Evolutionary conservation across 108 stramenopile genomes (phyloP).

Genomic region (Pseudonitzschia multiseries): DNA sequence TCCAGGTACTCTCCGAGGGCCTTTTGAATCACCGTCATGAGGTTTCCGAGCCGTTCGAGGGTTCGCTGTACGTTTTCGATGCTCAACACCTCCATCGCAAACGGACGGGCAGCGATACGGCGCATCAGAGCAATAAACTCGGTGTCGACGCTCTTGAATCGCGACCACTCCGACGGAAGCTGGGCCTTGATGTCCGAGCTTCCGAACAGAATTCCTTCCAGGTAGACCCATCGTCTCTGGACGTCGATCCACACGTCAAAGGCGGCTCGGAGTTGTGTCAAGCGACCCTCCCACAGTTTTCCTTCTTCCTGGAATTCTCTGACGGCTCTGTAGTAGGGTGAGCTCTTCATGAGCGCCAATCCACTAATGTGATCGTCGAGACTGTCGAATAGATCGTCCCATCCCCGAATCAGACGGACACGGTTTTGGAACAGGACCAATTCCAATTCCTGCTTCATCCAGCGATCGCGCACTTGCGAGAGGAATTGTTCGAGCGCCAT

Average conservation of each 20-base stretch:
- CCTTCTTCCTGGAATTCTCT: slow-evolving; percentile 97
- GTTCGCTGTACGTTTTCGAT: slow-evolving; percentile 92
- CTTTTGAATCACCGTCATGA: slow-evolving; percentile 92
- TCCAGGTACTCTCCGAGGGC: slow-evolving; percentile 97
- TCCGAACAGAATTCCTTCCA: slow-evolving; percentile 95
- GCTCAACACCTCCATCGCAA: slow-evolving; percentile 82
- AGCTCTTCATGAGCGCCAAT: slow-evolving; percentile 91
- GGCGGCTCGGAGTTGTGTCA: slow-evolving; percentile 86
- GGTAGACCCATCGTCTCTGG: slow-evolving; percentile 96
- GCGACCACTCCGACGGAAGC: slow-evolving; percentile 91
- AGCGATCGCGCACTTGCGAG: slow-evolving; percentile 92
- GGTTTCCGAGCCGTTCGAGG: slow-evolving; percentile 86
- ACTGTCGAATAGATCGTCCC: slow-evolving; percentile 93
- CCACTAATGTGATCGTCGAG: slow-evolving; percentile 96
- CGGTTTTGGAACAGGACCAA: slow-evolving; percentile 94
- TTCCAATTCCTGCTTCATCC: slow-evolving; percentile 92
- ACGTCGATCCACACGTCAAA: slow-evolving; percentile 98
- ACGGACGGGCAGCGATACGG: slow-evolving; percentile 83
- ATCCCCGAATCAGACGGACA: slow-evolving; percentile 90
- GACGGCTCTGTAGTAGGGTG: slow-evolving; percentile 91
- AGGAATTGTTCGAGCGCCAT: slow-evolving; percentile 98
- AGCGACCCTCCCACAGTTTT: slow-evolving; percentile 90
- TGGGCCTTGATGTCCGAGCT: slow-evolving; percentile 96
- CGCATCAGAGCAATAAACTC: slow-evolving; percentile 94
- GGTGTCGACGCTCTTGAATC: slow-evolving; percentile 94